phyloP scores from a whole-genome alignment of 208 protist genomes.

The Leishmania major region DNA sequence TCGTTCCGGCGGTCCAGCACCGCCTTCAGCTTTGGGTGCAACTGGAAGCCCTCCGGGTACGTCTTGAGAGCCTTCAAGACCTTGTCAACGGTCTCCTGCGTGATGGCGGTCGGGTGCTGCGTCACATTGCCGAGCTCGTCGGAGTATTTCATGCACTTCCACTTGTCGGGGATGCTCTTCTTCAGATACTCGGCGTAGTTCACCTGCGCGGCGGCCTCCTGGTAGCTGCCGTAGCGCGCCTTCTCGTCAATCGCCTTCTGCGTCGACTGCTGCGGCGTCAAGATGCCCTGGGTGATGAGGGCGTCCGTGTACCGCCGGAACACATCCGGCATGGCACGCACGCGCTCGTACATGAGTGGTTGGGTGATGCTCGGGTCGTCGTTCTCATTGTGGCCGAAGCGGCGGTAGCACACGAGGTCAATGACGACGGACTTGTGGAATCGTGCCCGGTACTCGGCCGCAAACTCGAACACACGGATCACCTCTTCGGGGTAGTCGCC shows the following conservation, averaged over 20 bases:
- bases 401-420: slow-evolving; percentile 97
- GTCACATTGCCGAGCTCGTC: slow-evolving; percentile 74
- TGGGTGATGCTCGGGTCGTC: slow-evolving; percentile 98
- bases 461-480: slow-evolving; percentile 89
- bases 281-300: slow-evolving; percentile 77
- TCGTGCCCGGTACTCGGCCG: slow-evolving; percentile 92
- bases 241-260: slow-evolving; percentile 80
- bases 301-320: slow-evolving; percentile 84
- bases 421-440: slow-evolving; percentile 96
- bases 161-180: slow-evolving; percentile 62
- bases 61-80: slow-evolving; percentile 63
- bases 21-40: slow-evolving; percentile 79
- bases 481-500: slow-evolving; percentile 97
- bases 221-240: slow-evolving; percentile 79
- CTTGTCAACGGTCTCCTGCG: slow-evolving; percentile 51
- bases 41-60: slow-evolving; percentile 79
- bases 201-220: slow-evolving; percentile 57
- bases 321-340: slow-evolving; percentile 84
- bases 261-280: slow-evolving; percentile 72
- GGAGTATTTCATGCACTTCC: slow-evolving; percentile 81
- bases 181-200: slow-evolving; percentile 89
- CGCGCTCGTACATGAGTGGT: slow-evolving; percentile 96
- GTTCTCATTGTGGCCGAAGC: slow-evolving; percentile 98
- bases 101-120: slow-evolving; percentile 69
- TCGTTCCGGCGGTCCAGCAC: slow-evolving; percentile 85